A percentile compares a stretch with the other conserved stretches of the same genome.
Conservation (phyloP, 2,329 filamentous ascomycete genomes). For the Arthroderma sp. region DNA sequence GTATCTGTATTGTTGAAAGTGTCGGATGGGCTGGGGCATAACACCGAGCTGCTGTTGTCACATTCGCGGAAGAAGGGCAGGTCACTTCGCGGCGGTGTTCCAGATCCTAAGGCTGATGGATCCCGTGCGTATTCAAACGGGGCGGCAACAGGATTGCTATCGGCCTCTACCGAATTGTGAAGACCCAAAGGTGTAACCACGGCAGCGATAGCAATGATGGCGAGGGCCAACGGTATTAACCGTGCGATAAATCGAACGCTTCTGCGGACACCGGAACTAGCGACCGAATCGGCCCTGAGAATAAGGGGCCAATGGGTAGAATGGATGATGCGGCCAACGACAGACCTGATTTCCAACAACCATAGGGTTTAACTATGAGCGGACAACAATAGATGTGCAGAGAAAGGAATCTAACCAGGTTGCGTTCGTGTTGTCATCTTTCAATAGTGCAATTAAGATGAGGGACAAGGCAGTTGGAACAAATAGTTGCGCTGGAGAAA, state of each 20-base stretch:
- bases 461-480: constrained; percentile 24
- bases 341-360: not conserved
- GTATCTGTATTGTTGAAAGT: constrained; percentile 9
- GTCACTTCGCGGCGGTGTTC: constrained; percentile 20
- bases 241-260: constrained; percentile 5
- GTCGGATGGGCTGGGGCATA: not conserved
- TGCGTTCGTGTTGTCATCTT: constrained; percentile 22
- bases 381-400: too few species aligned
- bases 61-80: constrained; percentile 17
- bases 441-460: constrained; percentile 24
- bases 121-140: constrained; percentile 25
- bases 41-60: not conserved
- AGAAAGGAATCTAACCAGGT: constrained; percentile 9
- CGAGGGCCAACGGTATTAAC: constrained; percentile 12
- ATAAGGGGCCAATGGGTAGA: not conserved
- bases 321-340: not conserved
- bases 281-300: not conserved
- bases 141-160: constrained; percentile 17
- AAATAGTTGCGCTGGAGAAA: constrained; percentile 22
- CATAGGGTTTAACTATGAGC: too few species aligned
- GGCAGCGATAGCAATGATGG: constrained; percentile 23
- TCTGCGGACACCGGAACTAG: not conserved
- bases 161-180: too few species aligned
- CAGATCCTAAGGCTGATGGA: constrained; percentile 19
- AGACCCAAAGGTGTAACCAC: constrained; percentile 30